Conservation (phyloP, 208 protist genomes). For the Tritrichomonas foetus region DNA sequence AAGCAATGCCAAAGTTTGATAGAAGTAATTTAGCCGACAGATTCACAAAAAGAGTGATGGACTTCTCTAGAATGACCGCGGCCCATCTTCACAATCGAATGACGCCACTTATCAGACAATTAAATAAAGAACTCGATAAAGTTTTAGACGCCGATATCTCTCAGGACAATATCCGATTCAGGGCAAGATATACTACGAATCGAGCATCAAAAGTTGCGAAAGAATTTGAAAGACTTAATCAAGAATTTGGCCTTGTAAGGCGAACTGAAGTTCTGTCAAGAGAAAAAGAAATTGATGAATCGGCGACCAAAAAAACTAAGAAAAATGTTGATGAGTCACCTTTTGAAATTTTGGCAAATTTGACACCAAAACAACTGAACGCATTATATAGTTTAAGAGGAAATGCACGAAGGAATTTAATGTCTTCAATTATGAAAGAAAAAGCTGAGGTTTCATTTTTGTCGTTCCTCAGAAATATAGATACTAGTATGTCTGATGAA, state of each 20-base stretch:
- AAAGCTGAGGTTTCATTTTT: not conserved
- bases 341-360: slow-evolving; percentile 13
- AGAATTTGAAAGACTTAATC: not conserved
- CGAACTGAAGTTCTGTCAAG: not conserved
- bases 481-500: not conserved
- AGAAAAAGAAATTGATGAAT: not conserved
- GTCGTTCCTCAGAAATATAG: not conserved
- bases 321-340: not conserved
- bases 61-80: not conserved
- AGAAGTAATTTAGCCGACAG: not conserved
- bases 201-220: not conserved
- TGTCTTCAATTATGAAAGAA: not conserved
- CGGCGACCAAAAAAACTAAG: not conserved
- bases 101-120: not conserved
- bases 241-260: not conserved
- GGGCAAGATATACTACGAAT: not conserved
- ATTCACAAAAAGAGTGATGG: not conserved
- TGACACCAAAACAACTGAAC: slow-evolving; percentile 8
- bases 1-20: not conserved
- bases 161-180: not conserved
- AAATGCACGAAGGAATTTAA: not conserved
- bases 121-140: not conserved
- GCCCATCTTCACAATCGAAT: not conserved
- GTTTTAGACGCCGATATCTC: not conserved
- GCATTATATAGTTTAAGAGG: not conserved